Evolutionary conservation across 75 land plant species (phyloP).

Genomic region (Sequoia sempervirens): DNA sequence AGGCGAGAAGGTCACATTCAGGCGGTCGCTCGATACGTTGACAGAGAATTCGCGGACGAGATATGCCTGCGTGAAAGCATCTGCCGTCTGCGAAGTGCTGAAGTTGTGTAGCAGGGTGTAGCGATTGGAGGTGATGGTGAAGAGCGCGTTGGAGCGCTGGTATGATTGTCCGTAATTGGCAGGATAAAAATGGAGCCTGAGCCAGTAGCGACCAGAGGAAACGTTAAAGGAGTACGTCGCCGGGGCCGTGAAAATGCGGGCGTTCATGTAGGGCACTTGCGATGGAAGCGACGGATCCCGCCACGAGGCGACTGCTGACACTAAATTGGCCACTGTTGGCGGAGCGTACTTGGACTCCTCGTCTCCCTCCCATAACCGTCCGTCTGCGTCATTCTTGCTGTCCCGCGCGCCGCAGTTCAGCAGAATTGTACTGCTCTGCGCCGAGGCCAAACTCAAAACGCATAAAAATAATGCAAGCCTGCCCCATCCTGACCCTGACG

Average conservation of each 20-base stretch:
- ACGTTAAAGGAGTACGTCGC: conserved; percentile 62
- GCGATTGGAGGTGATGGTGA: conserved; percentile 44
- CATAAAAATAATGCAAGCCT: not conserved
- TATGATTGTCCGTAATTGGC: conserved; percentile 15
- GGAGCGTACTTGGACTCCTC: conserved; percentile 14
- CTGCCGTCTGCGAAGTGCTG: conserved; percentile 35
- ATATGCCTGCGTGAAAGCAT: conserved; percentile 33
- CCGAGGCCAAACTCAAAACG: not conserved
- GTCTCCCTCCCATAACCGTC: conserved; percentile 57
- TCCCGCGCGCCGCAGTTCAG: conserved; percentile 27
- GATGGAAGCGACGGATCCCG: conserved; percentile 41
- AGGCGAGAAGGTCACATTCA: conserved; percentile 63
- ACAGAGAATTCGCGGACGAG: conserved; percentile 63
- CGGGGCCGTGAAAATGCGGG: conserved; percentile 51
- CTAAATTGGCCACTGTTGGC: not conserved
- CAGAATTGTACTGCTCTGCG: conserved; percentile 7
- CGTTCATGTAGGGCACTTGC: conserved; percentile 50
- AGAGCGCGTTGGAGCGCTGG: conserved; percentile 26
- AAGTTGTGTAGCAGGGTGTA: conserved; percentile 53
- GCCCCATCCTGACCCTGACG: not conserved
- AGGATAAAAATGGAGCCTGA: conserved; percentile 76
- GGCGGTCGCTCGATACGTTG: conserved; percentile 18
- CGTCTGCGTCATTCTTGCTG: conserved; percentile 36
- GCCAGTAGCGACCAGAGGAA: conserved; percentile 46
- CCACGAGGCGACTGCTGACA: not conserved